phyloP scores from a whole-genome alignment of 805 yeast genomes.

The Spencermartinsiella europaea region DNA sequence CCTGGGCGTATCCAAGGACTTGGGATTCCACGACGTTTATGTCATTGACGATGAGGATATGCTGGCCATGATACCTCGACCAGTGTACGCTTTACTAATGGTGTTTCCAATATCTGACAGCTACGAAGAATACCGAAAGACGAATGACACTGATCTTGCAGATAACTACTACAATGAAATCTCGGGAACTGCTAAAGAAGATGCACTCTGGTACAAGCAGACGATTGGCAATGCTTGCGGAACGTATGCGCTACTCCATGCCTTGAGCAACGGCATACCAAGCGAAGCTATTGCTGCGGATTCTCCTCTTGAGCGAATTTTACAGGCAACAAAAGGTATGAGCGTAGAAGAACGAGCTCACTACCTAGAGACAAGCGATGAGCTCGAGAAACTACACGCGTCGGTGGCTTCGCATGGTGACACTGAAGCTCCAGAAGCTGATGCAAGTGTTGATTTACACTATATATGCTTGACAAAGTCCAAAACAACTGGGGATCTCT shows the following conservation, averaged over 20 bases:
- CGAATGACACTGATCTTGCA: conserved; percentile 34
- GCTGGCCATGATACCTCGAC: conserved; percentile 74
- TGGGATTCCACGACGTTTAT: conserved; percentile 73
- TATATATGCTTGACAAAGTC: conserved; percentile 66
- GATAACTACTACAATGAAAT: conserved; percentile 28
- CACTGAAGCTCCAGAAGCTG: conserved; percentile 38
- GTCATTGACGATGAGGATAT: conserved; percentile 83
- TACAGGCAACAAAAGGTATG: conserved; percentile 24
- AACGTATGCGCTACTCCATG: conserved; percentile 77
- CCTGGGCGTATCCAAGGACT: conserved; percentile 59
- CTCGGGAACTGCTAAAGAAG: conserved; percentile 21
- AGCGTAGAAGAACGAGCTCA: conserved; percentile 35
- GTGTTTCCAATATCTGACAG: conserved; percentile 71
- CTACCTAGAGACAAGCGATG: conserved; percentile 40
- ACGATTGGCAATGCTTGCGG: conserved; percentile 90
- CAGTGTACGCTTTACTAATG: conserved; percentile 67
- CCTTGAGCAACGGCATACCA: conserved; percentile 38
- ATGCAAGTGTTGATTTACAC: conserved; percentile 55
- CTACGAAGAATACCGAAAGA: conserved; percentile 49
- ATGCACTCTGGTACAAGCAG: conserved; percentile 71
- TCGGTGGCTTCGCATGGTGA: conserved; percentile 34
- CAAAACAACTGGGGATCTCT: conserved; percentile 51
- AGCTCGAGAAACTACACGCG: conserved; percentile 38
- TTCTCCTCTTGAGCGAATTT: conserved; percentile 26
- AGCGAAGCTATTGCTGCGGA: conserved; percentile 27